Evolutionary conservation across 2,329 filamentous ascomycete genomes (phyloP).

Genomic region (Dactylellina leptospora): DNA sequence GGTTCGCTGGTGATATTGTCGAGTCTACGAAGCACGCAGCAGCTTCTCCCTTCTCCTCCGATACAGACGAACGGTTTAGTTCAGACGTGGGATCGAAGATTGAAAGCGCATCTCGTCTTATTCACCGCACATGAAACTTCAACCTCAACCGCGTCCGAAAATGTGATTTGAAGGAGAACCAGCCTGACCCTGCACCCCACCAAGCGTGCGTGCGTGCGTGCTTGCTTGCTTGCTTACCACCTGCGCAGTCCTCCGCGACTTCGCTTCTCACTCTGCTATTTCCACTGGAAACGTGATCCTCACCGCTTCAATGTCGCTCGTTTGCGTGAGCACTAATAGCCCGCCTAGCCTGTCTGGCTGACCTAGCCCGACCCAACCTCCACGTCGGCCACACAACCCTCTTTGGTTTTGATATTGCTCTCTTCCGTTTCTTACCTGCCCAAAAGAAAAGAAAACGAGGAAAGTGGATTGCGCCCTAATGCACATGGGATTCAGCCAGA

Average conservation of each 20-base stretch:
- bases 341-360: conserved; percentile 7
- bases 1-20: background rate
- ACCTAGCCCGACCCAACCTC: background rate
- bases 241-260: background rate
- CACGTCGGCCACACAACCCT: background rate
- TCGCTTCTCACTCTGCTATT: background rate
- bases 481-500: conserved; percentile 44
- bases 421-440: background rate
- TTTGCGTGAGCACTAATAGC: conserved; percentile 42
- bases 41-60: background rate
- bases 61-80: background rate
- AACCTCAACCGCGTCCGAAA: conserved; percentile 27
- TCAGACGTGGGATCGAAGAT: background rate
- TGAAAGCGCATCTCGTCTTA: background rate
- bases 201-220: background rate
- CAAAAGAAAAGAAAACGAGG: background rate
- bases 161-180: conserved; percentile 30
- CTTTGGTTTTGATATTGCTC: too few relatives aligned
- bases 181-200: conserved; percentile 8
- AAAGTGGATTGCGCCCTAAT: background rate
- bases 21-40: too few relatives aligned
- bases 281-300: conserved; percentile 26
- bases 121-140: conserved; percentile 37
- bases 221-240: background rate
- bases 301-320: conserved; percentile 38